phyloP scores from a whole-genome alignment of 140 eudicot genomes.

The Senecio squalidus region DNA sequence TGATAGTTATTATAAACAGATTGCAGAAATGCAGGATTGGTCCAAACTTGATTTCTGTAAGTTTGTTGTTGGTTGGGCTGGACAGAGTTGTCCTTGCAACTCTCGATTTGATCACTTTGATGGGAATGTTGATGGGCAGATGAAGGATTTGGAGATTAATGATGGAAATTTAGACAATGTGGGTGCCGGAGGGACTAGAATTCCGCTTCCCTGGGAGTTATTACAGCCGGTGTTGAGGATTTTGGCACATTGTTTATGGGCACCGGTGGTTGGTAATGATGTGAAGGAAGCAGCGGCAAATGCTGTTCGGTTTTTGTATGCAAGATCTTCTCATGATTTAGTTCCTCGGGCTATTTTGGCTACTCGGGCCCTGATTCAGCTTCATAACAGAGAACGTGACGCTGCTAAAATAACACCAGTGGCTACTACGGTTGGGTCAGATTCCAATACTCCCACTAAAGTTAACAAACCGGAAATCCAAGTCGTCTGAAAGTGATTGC shows the following conservation, averaged over 20 bases:
- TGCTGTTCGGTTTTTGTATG: slow-evolving; percentile 46
- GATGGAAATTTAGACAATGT: no score
- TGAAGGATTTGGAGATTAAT: slow-evolving; percentile 17
- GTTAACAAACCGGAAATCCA: no score
- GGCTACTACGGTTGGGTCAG: slow-evolving; percentile 27
- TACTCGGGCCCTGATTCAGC: slow-evolving; percentile 47
- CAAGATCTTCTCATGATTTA: slow-evolving; percentile 54
- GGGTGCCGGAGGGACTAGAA: slow-evolving; percentile 22
- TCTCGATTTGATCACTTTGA: slow-evolving; percentile 30
- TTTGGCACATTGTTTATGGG: no score
- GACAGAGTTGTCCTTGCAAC: slow-evolving; percentile 47
- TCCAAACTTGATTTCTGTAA: slow-evolving; percentile 52
- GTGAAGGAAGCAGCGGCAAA: slow-evolving; percentile 55
- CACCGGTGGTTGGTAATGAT: slow-evolving; percentile 37
- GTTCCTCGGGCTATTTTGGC: slow-evolving; percentile 59
- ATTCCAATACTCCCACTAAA: no score
- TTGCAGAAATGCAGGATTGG: slow-evolving; percentile 57
- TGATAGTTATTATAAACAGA: slow-evolving; percentile 44
- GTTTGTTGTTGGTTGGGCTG: slow-evolving; percentile 53
- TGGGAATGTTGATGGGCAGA: slow-evolving; percentile 16
- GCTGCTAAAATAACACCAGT: slow-evolving; percentile 25
- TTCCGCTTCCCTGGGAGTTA: slow-evolving; percentile 73
- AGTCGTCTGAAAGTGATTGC: no score
- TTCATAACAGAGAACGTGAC: no score
- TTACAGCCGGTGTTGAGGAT: no score